phyloP scores from a whole-genome alignment of 2,329 filamentous ascomycete species.

The Apiospora arundinis region DNA sequence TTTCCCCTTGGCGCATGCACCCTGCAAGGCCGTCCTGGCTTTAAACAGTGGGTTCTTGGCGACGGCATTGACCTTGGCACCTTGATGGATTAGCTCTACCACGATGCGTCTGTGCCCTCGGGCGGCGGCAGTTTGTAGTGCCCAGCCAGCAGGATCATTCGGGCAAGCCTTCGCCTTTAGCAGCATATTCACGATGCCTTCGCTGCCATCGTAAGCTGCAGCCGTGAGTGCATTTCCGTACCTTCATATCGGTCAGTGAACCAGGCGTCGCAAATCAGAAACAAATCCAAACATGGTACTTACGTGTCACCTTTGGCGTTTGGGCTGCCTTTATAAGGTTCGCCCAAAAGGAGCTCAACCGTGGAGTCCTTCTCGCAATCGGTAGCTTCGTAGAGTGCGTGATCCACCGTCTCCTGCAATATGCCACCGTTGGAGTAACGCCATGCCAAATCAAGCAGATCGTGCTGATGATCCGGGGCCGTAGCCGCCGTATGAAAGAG shows the following conservation, averaged over 20 bases:
- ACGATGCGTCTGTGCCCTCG: constrained; percentile 45
- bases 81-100: constrained; percentile 41
- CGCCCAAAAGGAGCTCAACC: constrained; percentile 43
- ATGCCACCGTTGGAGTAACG: constrained; percentile 44
- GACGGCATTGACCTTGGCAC: constrained; percentile 44
- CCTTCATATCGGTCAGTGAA: constrained; percentile 30
- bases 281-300: constrained; percentile 25
- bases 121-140: constrained; percentile 45
- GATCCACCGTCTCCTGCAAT: constrained; percentile 38
- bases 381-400: constrained; percentile 47
- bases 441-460: constrained; percentile 45
- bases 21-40: constrained; percentile 47
- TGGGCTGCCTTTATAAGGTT: constrained; percentile 41
- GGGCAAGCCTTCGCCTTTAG: constrained; percentile 42
- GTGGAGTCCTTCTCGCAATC: constrained; percentile 46
- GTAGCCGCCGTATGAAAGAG: constrained; percentile 43
- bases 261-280: too few relatives aligned
- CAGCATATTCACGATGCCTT: constrained; percentile 40
- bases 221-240: constrained; percentile 47
- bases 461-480: constrained; percentile 42
- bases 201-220: constrained; percentile 46
- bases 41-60: constrained; percentile 38
- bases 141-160: constrained; percentile 44
- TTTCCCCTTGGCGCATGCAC: constrained; percentile 44
- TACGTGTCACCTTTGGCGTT: constrained; percentile 48